Percentiles rank a stretch among this genome's conserved stretches.
These are phyloP conservation scores for Cyberlindnera samutprakarnensis DNA, from an alignment of 805 yeast genomes.

Conservation along the genomic window DNA sequence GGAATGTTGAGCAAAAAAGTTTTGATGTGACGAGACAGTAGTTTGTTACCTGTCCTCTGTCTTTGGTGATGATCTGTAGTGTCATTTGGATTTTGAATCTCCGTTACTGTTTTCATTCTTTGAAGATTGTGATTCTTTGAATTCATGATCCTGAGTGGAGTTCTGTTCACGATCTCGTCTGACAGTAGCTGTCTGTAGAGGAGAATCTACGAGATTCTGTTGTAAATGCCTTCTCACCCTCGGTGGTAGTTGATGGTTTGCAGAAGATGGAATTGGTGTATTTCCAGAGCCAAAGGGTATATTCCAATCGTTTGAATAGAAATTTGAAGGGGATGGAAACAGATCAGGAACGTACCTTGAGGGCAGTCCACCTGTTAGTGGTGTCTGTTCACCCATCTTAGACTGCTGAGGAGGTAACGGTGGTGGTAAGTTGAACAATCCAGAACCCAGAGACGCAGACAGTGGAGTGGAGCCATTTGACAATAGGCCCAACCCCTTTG, in stretches of 20 bases:
- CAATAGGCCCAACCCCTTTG: slow-evolving; percentile 12
- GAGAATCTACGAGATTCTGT: slow-evolving; percentile 2
- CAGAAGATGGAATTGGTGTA: slow-evolving; percentile 29
- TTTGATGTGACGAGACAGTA: too few species aligned
- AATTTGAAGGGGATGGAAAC: slow-evolving; percentile 76
- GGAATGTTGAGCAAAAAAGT: too few species aligned
- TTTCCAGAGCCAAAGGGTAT: slow-evolving; percentile 35
- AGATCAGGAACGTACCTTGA: slow-evolving; percentile 64
- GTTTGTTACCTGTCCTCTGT: too few species aligned
- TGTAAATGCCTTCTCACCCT: slow-evolving; percentile 1
- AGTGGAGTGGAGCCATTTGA: slow-evolving; percentile 23
- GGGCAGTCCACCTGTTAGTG: slow-evolving; percentile 61
- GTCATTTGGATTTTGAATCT: too few species aligned
- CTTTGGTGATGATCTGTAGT: too few species aligned
- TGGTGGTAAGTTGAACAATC: slow-evolving; percentile 25
- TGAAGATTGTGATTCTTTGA: too few species aligned
- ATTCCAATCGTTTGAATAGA: slow-evolving; percentile 56
- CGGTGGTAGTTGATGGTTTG: slow-evolving; percentile 3
- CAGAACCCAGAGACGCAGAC: slow-evolving; percentile 27
- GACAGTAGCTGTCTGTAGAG: not conserved
- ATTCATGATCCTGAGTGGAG: too few species aligned
- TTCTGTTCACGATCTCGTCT: not conserved
- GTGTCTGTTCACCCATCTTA: slow-evolving; percentile 53
- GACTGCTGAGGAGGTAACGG: slow-evolving; percentile 21
- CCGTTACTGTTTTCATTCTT: too few species aligned